Conservation (phyloP, 1,139 yeast genomes). For the Lodderomyces oxycetoniae region DNA sequence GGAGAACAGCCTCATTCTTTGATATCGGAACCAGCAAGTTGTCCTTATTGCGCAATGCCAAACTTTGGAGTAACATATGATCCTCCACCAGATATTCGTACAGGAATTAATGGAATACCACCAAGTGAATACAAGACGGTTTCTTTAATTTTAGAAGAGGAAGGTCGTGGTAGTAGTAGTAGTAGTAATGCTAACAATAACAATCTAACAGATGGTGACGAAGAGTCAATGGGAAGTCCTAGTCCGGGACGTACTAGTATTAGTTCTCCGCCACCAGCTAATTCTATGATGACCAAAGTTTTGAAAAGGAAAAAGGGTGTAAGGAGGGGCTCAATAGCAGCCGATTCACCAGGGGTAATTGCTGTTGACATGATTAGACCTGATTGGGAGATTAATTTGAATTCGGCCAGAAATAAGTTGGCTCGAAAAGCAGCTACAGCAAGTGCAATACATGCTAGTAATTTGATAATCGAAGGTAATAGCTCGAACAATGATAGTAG, state of each 20-base stretch:
- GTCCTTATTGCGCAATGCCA: conserved; percentile 91
- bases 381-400: conserved; percentile 79
- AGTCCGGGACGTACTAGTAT: conserved; percentile 7
- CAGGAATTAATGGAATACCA: conserved; percentile 48
- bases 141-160: conserved; percentile 6
- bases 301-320: conserved; percentile 3
- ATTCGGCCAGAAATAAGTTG: conserved; percentile 65
- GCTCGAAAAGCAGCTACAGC: conserved; percentile 93
- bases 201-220: conserved; percentile 13
- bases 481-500: conserved; percentile 1
- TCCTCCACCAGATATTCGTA: conserved; percentile 51
- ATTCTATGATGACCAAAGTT: conserved; percentile 1
- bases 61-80: conserved; percentile 81
- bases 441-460: conserved; percentile 85
- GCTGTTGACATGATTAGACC: conserved; percentile 83
- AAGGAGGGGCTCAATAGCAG: conserved; percentile 46
- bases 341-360: conserved; percentile 61
- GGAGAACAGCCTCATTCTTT: conserved; percentile 51
- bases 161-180: conserved; percentile 9
- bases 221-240: conserved; percentile 2
- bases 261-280: conserved; percentile 10
- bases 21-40: conserved; percentile 81
- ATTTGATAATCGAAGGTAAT: conserved; percentile 38
- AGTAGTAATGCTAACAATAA: too few species aligned
- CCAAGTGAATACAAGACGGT: conserved; percentile 32